Evolutionary conservation across 2,329 filamentous ascomycete species (phyloP).

Genomic region (Capronia epimyces): DNA sequence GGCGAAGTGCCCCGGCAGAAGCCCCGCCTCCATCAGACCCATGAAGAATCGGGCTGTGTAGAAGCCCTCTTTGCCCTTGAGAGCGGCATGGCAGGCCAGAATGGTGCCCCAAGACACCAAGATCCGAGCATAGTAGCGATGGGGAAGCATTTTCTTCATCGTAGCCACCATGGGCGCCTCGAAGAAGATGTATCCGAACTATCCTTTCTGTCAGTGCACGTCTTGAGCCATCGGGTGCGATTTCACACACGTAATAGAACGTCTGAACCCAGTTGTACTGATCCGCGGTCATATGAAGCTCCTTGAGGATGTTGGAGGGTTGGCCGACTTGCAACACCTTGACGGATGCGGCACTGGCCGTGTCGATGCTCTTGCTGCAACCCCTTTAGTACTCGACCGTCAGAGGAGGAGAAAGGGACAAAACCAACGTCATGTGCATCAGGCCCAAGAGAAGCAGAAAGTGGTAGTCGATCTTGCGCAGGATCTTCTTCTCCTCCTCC

Average conservation of each 20-base stretch:
- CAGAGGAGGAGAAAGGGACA: background rate
- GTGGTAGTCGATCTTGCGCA: background rate
- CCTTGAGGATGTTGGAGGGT: conserved; percentile 1
- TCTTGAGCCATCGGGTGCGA: background rate
- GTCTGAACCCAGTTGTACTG: conserved; percentile 2
- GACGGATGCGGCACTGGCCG: background rate
- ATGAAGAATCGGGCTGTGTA: background rate
- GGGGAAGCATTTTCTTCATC: background rate
- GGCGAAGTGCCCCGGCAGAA: background rate
- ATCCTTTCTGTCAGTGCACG: background rate
- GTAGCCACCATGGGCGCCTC: background rate
- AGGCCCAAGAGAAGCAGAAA: background rate
- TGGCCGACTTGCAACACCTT: background rate
- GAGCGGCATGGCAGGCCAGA: background rate
- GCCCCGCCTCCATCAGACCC: background rate
- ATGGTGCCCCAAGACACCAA: background rate
- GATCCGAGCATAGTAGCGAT: background rate
- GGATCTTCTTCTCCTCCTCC: background rate
- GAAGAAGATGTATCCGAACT: background rate
- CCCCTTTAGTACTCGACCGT: background rate
- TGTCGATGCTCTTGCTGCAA: background rate
- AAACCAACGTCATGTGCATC: background rate
- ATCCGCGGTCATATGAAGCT: background rate
- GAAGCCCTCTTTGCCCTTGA: background rate
- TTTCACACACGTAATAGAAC: background rate